A percentile compares a stretch with the other conserved stretches of the same genome.
Evolutionary conservation across 257 asterid genomes (phyloP).

Genomic region (Anisodus acutangulus): DNA sequence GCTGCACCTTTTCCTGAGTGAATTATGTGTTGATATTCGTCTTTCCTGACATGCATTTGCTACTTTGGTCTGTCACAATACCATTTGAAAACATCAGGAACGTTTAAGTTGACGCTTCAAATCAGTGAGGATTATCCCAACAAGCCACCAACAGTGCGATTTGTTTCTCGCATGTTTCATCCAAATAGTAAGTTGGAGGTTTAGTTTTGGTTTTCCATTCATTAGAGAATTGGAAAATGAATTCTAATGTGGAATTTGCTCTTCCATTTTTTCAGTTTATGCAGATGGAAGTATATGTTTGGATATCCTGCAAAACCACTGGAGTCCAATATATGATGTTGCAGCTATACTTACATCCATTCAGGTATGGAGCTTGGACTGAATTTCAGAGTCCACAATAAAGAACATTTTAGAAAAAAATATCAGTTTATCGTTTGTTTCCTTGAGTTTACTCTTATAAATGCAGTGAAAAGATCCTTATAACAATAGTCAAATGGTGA

Average conservation of each 20-base stretch:
- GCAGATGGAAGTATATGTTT: slow-evolving; percentile 94
- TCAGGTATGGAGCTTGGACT: slow-evolving; percentile 56
- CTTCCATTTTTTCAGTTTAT: slow-evolving; percentile 62
- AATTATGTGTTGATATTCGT: neutral
- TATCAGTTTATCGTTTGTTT: slow-evolving; percentile 1
- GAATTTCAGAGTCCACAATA: neutral
- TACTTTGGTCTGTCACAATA: slow-evolving; percentile 23
- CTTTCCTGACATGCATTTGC: neutral
- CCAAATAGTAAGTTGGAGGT: slow-evolving; percentile 69
- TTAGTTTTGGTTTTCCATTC: slow-evolving; percentile 12
- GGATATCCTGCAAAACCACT: slow-evolving; percentile 94
- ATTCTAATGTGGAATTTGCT: slow-evolving; percentile 26
- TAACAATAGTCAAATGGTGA: neutral
- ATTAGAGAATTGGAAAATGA: slow-evolving; percentile 1
- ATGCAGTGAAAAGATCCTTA: slow-evolving; percentile 5
- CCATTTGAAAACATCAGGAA: slow-evolving; percentile 53
- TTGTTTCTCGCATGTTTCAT: slow-evolving; percentile 86
- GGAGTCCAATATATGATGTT: slow-evolving; percentile 96
- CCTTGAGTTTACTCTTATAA: neutral
- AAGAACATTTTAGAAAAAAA: neutral
- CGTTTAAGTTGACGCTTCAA: slow-evolving; percentile 78
- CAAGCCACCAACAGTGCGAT: slow-evolving; percentile 85
- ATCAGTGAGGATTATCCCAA: slow-evolving; percentile 77
- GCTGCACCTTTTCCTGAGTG: neutral
- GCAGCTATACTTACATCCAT: slow-evolving; percentile 92